Evolutionary conservation across 495 filamentous ascomycete genomes (phyloP), one percentile per base, ranked within the genome.

Genomic region (Hypoxylon perforatum): DNA sequence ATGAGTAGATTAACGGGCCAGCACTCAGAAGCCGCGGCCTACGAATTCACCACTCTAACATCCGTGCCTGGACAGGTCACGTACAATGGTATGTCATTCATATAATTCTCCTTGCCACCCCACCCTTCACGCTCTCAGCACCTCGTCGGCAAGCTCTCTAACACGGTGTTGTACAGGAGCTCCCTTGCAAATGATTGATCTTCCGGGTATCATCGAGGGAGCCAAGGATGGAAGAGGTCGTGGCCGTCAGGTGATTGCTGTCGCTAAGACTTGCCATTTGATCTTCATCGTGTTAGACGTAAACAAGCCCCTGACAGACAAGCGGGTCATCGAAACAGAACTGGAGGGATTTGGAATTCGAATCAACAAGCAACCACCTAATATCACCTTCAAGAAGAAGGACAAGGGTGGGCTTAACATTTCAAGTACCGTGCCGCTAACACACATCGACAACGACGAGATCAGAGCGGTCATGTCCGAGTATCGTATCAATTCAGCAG

Each of bases 261-360:
- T 99, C 51, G 93, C 96, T 50, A 98, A 98, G 84, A 98, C 94
- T 36, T 99, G 95, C 81, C 91, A 99, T 83, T 81, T 99, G 54
- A 99, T 99, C 65, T 98, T 98, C 81, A 98, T 99, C 73, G 94
- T 99, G 41, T 84, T 99, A 25, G 95, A 99, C 78, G 95, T 99
- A 70, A 97, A 98, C 82, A 98, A 99, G 80, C 96, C 95, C 23
- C 77, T 99, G 70, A 95, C 94, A 36, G 95, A 99, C 80, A 99
- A 99, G 82, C 89, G 91, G 65, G 86, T 99, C 52, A 99, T 99
- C 72, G 95, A 99, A 79, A 85, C 86, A n/a, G 95, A 99, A 81
- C 79, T 99, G 75, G 95, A 99, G 73, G 94, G 95, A 25, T 99
- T 99, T 67, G 95, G 95, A 50, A 98, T 99, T 75, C 87, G 95